Percentiles rank a stretch among this genome's conserved stretches.
Evolutionary conservation across 352 stramenopile genomes (phyloP).

Genomic region (Blastocystis sp.): DNA sequence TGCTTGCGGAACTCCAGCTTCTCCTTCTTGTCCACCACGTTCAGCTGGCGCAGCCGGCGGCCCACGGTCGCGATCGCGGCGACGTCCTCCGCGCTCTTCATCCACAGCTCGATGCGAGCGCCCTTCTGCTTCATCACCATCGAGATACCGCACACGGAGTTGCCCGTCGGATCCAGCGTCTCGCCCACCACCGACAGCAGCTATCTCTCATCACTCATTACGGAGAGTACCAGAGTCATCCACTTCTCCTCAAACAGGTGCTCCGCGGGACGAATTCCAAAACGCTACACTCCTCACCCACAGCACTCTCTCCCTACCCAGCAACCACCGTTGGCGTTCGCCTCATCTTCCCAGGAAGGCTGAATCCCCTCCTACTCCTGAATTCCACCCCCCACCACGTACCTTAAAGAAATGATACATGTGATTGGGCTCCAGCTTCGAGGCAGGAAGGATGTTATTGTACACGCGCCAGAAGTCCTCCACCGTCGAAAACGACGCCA

Average conservation of each 20-base stretch:
- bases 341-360: slow-evolving; percentile 45
- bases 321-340: slow-evolving; percentile 9
- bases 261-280: slow-evolving; percentile 1
- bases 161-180: slow-evolving; percentile 8
- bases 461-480: slow-evolving; percentile 42
- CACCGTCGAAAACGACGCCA: slow-evolving; percentile 10
- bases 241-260: slow-evolving; percentile 9
- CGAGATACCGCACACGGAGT: background rate
- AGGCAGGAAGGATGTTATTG: background rate
- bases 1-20: slow-evolving; percentile 53
- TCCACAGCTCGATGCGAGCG: slow-evolving; percentile 8
- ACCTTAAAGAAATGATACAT: slow-evolving; percentile 50
- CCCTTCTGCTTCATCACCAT: slow-evolving; percentile 11
- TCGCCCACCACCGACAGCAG: background rate
- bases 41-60: background rate
- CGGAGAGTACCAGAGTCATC: background rate
- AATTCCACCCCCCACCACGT: background rate
- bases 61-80: background rate
- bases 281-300: background rate
- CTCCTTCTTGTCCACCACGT: slow-evolving; percentile 24
- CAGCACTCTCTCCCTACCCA: background rate
- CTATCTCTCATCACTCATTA: no score
- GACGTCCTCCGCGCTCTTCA: slow-evolving; percentile 5
- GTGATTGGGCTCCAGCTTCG: background rate
- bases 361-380: background rate